Evolutionary conservation across 331 rosid species (phyloP).

Genomic region (Malus hybrid): DNA sequence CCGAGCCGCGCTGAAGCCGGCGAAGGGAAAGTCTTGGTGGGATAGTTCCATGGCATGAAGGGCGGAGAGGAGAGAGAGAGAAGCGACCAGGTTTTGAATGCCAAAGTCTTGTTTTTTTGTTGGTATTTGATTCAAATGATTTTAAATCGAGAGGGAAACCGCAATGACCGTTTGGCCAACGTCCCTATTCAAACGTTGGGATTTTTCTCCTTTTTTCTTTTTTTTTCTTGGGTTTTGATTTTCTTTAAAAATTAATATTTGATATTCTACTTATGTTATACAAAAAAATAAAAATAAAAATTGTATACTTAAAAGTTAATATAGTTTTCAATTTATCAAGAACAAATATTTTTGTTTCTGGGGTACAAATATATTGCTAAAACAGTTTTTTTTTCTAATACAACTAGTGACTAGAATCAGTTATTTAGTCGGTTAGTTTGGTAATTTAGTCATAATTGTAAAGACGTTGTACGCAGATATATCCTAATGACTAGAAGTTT

Average conservation of each 20-base stretch:
- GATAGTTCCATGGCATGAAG: constrained; percentile 43
- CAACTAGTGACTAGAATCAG: neutral
- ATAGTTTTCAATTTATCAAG: neutral
- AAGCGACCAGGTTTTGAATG: neutral
- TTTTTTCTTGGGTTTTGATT: neutral
- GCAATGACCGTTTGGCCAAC: constrained; percentile 1
- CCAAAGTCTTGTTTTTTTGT: too few relatives aligned
- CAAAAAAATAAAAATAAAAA: too few relatives aligned
- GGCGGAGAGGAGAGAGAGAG: neutral
- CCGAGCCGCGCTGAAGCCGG: constrained; percentile 15
- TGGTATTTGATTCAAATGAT: neutral
- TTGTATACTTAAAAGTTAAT: too few relatives aligned
- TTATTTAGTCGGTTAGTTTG: neutral
- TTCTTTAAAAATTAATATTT: neutral
- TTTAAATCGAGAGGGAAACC: constrained; percentile 26
- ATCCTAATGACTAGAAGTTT: neutral
- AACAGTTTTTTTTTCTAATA: neutral
- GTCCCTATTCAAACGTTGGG: neutral
- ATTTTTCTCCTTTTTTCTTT: neutral
- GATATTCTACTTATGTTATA: too few relatives aligned
- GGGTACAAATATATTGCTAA: neutral
- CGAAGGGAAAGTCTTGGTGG: constrained; percentile 4
- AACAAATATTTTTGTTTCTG: neutral
- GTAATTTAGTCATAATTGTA: neutral
- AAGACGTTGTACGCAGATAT: neutral